Conservation (phyloP, 306 rosid species). For the Glycine tomentella region DNA sequence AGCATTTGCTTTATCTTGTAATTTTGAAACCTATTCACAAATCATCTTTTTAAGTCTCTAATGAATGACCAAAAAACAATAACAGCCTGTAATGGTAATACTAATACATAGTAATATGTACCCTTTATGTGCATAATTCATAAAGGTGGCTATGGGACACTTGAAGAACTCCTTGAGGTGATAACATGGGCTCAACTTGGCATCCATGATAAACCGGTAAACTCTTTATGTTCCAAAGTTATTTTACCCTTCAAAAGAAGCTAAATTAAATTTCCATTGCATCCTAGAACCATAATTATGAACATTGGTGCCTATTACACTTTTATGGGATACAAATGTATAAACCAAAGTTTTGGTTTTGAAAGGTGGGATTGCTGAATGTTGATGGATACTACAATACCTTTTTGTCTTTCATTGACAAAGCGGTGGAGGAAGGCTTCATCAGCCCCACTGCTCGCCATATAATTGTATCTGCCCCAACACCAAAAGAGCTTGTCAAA, state of each 20-base stretch:
- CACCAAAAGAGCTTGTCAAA: slow-evolving; percentile 79
- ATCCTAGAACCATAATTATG: background rate
- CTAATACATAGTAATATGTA: background rate
- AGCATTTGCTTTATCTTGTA: too few species aligned
- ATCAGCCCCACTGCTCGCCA: slow-evolving; percentile 89
- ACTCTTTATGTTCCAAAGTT: background rate
- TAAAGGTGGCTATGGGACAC: slow-evolving; percentile 97
- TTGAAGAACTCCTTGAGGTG: slow-evolving; percentile 97
- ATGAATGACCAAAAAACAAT: too few species aligned
- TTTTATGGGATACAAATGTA: background rate
- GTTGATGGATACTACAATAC: slow-evolving; percentile 97
- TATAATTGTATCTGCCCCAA: slow-evolving; percentile 90
- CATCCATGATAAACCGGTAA: slow-evolving; percentile 96
- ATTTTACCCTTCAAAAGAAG: background rate
- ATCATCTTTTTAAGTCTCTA: too few species aligned
- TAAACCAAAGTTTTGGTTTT: slow-evolving; percentile 9
- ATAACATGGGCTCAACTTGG: slow-evolving; percentile 99
- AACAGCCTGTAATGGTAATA: background rate
- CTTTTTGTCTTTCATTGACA: slow-evolving; percentile 83
- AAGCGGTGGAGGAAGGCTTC: slow-evolving; percentile 97
- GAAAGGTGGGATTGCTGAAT: slow-evolving; percentile 92
- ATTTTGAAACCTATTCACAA: too few species aligned
- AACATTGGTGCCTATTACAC: background rate
- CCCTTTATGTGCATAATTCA: slow-evolving; percentile 14
- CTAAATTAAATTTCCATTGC: background rate